Evolutionary conservation across 352 stramenopile species (phyloP), one percentile per base, ranked within the genome.

Genomic region (Achlya hypogyna): DNA sequence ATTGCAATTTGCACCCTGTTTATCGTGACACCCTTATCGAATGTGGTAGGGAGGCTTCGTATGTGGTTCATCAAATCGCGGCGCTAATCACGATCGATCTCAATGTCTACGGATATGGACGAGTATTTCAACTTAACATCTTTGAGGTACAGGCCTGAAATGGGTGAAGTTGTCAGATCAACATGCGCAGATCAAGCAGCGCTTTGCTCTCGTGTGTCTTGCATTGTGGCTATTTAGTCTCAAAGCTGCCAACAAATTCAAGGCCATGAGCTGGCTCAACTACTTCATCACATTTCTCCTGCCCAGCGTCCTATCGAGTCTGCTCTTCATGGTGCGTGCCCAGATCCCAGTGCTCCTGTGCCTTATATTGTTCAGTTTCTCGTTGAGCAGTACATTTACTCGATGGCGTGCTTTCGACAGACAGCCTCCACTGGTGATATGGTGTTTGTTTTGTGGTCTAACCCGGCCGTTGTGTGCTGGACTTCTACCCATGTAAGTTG

Each of bases 181-280:
- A n/a, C n/a, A n/a, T n/a, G n/a, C 73, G 10, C 28, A 53, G 43
- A 58, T 72, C 53, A 73, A 75, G 65, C 71, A 76, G 40, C 64
- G 53, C 5, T 29, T 73, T 25, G 27, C 63, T 10, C 51, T 76
- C 10, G 51, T 74, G 28, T 72, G 71, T 6, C 63, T 78, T 12
- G 25, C 71, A 14, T 29, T 76, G 40, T 76, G 73, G 71, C 74
- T 72, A 32, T 73, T 78, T 28, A 76, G 71, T 53, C 64, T 78
- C 65, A 78, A 78, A 56, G 73, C 73, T 6, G 75, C 71, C 14
- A 78, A 78, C 69, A 76, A 78, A 53, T 77, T 77, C 54, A 78
- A 78, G 67, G 69, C 68, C 6, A 62, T 74, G 20, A 71, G 71
- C 40, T 75, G 63, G 58, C 62, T 78, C 47, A 77, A 78, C 60